Base-by-base conservation (phyloP, 192 early-diverging fungal genomes). In the Entomortierella parvispora region DNA sequence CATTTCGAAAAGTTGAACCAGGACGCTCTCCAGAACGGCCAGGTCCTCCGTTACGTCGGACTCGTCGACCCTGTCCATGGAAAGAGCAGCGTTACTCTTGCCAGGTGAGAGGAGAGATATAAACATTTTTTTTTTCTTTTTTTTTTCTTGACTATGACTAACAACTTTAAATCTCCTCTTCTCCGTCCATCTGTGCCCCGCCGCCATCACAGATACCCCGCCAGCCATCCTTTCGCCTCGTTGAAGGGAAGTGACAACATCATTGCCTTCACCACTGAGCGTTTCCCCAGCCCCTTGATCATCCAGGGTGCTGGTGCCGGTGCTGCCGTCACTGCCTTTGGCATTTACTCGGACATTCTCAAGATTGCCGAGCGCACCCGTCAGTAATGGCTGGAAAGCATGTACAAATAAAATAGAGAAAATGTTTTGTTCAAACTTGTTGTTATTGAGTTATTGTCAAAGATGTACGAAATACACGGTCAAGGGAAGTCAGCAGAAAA, bases 221-320 rank as follows among this genome's bases (percentile, higher is more conserved):
- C 85, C 49, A 88, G 88, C 53, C 98, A 99, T 80, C 97, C 98
- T 48, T 98, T 99, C 69, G 96, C 97, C 2, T 89, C 93, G 22
- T 86, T 99, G 52, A 94, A 96, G 84, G 98, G 97, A 37, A 96
- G 94, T 83, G 98, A 99, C 71, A 99, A 99, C 77, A 96, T 99
- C 68, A 94, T 99, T 80, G 93, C 94, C 12, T 97, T 98, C 77
- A 95, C 93, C 12, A 98, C 97, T 0, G 88, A 94, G 81, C 82
- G 93, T 25, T 99, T 98, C 90, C 92, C 97, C 22, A 97, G 89
- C 79, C 93, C 93, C 31, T 81, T 99, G 55, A 98, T 99, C 78
- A 90, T 99, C 56, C 96, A 97, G 85, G 95, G 96, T 4, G 89
- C 94, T 58, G 97, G 98, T 18, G 98, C 98, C 25, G 98, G 98